phyloP scores from a whole-genome alignment of 495 filamentous ascomycete species.

The Glutinoglossum americanum region DNA sequence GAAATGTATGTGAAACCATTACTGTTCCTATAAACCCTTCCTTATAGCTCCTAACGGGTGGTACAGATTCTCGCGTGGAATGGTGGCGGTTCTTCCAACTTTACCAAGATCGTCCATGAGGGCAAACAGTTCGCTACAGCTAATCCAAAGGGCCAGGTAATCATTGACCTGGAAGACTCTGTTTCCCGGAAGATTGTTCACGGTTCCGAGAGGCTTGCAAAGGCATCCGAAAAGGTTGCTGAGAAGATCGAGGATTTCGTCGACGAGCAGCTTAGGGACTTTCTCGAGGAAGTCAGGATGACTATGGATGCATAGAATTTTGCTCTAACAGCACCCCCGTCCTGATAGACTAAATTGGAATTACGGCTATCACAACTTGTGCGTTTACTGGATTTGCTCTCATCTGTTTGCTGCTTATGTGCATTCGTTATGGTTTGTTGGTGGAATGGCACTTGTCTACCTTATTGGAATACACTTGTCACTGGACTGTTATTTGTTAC shows the following conservation, averaged over 20 bases:
- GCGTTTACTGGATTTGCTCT: neutral
- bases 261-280: constrained; percentile 30
- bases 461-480: neutral
- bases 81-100: constrained; percentile 86
- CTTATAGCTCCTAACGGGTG: neutral
- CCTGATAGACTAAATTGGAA: neutral
- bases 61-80: constrained; percentile 84
- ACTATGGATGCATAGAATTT: neutral
- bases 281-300: constrained; percentile 15
- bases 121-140: constrained; percentile 28
- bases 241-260: constrained; percentile 39
- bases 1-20: constrained; percentile 37
- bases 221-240: constrained; percentile 15
- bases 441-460: neutral
- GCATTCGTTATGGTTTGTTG: neutral
- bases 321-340: neutral
- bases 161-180: constrained; percentile 4
- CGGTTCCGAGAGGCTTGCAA: constrained; percentile 5
- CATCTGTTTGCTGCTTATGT: neutral
- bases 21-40: neutral
- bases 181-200: constrained; percentile 6
- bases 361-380: neutral
- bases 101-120: constrained; percentile 56
- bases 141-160: constrained; percentile 8
- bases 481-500: neutral